Conservation (phyloP, 2,329 filamentous ascomycete genomes). For the Neocucurbitaria cava region DNA sequence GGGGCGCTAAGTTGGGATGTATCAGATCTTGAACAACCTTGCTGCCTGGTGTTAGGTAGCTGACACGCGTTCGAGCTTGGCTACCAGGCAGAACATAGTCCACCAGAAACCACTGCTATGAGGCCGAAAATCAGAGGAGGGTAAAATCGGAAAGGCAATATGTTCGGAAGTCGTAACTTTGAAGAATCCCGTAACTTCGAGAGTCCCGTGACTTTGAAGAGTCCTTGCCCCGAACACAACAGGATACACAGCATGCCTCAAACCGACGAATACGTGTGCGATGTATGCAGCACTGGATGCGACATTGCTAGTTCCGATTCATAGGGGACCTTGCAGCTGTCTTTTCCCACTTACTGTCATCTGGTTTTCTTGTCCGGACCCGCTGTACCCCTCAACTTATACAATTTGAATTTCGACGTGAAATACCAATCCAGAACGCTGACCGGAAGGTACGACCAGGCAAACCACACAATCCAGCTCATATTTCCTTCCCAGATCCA, state of each 20-base stretch:
- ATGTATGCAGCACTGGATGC: neutral
- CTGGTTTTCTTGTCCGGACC: constrained; percentile 38
- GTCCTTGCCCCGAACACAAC: too few species aligned
- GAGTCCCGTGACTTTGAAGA: too few species aligned
- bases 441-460: constrained; percentile 56
- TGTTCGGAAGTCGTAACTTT: too few species aligned
- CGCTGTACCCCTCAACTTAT: constrained; percentile 52
- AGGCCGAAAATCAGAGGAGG: too few species aligned
- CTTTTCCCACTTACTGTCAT: constrained; percentile 7
- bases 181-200: too few species aligned
- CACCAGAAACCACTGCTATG: too few species aligned
- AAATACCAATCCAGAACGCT: constrained; percentile 54
- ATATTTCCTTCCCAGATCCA: constrained; percentile 64
- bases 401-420: constrained; percentile 60
- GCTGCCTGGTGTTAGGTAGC: neutral
- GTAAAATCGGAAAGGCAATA: too few species aligned
- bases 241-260: too few species aligned
- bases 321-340: neutral
- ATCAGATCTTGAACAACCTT: neutral
- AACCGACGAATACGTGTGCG: too few species aligned
- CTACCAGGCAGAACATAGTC: neutral
- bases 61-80: neutral
- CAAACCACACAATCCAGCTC: constrained; percentile 58
- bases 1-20: neutral
- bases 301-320: neutral